These are phyloP conservation scores for Fistulifera pelliculosa DNA, from an alignment of 108 stramenopile species.

Conservation along the genomic window DNA sequence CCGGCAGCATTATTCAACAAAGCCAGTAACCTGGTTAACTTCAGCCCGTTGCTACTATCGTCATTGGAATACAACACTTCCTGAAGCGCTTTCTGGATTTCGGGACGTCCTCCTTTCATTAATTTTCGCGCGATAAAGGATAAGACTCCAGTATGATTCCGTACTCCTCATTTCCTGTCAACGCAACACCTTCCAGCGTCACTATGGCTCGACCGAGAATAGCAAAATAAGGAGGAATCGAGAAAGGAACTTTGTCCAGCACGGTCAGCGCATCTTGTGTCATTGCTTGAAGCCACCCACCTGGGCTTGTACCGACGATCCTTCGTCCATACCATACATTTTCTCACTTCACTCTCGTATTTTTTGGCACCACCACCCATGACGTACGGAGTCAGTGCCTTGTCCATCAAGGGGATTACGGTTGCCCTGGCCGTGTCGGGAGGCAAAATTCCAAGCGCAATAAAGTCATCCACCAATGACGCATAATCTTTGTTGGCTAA, in stretches of 20 bases:
- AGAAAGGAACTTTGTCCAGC: constrained; percentile 83
- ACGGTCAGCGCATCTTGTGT: constrained; percentile 82
- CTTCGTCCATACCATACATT: constrained; percentile 79
- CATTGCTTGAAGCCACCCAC: constrained; percentile 81
- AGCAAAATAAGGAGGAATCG: constrained; percentile 80
- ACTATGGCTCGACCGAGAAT: constrained; percentile 81
- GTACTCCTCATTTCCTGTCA: constrained; percentile 76
- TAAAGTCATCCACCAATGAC: constrained; percentile 82
- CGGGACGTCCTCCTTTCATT: constrained; percentile 65
- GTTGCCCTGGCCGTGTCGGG: constrained; percentile 64
- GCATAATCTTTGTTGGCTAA: constrained; percentile 86
- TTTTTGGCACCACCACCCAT: constrained; percentile 88
- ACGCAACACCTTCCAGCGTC: constrained; percentile 83
- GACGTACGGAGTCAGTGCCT: constrained; percentile 83
- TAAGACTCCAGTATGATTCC: constrained; percentile 85
- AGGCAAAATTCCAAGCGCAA: constrained; percentile 74
- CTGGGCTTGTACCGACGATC: constrained; percentile 32
- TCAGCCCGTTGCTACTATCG: constrained; percentile 38
- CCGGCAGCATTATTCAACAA: constrained; percentile 81
- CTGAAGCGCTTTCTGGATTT: constrained; percentile 72
- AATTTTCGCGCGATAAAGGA: constrained; percentile 87
- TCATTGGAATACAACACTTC: constrained; percentile 68
- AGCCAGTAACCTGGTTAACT: constrained; percentile 62
- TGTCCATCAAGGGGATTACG: constrained; percentile 86
- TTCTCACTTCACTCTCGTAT: constrained; percentile 74